Base-by-base conservation (phyloP, 2,329 filamentous ascomycete species). In the Leptographium lundbergii region DNA sequence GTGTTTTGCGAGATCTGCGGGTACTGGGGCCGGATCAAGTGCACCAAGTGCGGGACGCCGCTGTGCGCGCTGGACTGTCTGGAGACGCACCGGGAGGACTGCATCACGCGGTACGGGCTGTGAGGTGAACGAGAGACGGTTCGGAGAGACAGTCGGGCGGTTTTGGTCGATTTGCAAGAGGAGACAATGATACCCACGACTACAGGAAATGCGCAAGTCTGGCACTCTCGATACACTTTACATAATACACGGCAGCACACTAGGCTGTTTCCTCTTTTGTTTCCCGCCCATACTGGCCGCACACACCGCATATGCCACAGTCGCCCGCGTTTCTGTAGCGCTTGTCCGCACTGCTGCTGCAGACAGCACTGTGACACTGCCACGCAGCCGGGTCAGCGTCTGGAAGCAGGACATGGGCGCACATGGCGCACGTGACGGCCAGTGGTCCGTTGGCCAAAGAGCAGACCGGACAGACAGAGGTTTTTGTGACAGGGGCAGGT, bases 11-110 rank as follows among this genome's bases (percentile, higher is more conserved):
- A 86, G 68, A 82, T 90, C 36, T 92, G 88, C 68, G 88, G 88
- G 17, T 91, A 91, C 71, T 91, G 88, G 88, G 88, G 88, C 2
- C 75, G 84, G 48, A 84, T 89, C 53, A 81, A 79, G 70, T 92
- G 88, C 72, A 80, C 85, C 69, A 89, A 87, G 74, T 92, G 88
- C 71, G 87, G 87, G n/a, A 81, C 81, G 53, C 78, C 85, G 66
- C 84, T 89, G n/a, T 92, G 88, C 69, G 87, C 87, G 47, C 70
- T 91, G 64, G 85, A 88, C 61, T 91, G 88, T 66, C 77, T 90
- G 65, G 82, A 84, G 67, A 76, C 80, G 62, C 88, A 92, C 69
- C 79, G 84, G 58, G 86, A 88, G 70, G 87, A 87, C 65, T 86
- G 85, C 65, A 79, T 89, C 62, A 80, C 82, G 60, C 76, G 85